Conservation (phyloP, 2,329 filamentous ascomycete species). For the Trichoderma koningiopsis region DNA sequence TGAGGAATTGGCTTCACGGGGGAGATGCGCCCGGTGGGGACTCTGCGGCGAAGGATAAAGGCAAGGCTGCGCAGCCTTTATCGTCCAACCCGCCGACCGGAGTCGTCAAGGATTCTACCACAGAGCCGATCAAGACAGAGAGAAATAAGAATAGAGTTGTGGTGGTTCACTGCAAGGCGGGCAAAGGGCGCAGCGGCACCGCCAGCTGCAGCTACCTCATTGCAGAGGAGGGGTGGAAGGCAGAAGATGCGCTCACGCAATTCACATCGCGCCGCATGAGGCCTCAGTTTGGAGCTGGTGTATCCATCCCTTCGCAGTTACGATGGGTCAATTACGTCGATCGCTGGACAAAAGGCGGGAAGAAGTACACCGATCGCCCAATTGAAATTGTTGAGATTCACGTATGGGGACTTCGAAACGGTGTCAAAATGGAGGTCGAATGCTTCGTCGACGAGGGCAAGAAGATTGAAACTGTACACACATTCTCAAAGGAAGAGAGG, state of each 20-base stretch:
- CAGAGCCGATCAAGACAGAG: constrained; percentile 33
- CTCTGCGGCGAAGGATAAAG: not conserved
- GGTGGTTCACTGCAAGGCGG: constrained; percentile 96
- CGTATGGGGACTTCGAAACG: constrained; percentile 83
- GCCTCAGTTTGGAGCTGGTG: constrained; percentile 81
- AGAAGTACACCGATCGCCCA: constrained; percentile 78
- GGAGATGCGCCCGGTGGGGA: constrained; percentile 39
- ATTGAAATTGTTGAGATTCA: constrained; percentile 88
- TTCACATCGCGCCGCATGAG: constrained; percentile 86
- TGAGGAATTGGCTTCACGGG: constrained; percentile 81
- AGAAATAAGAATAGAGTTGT: constrained; percentile 62
- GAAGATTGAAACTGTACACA: constrained; percentile 80
- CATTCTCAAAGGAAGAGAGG: constrained; percentile 73
- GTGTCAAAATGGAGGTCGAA: constrained; percentile 84
- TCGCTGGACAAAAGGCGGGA: constrained; percentile 73
- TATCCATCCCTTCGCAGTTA: constrained; percentile 90
- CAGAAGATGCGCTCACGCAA: constrained; percentile 54
- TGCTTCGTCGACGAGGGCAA: constrained; percentile 89
- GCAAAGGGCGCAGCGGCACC: constrained; percentile 90
- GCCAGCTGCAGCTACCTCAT: constrained; percentile 88
- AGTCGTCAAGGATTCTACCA: not conserved
- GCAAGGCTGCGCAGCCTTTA: constrained; percentile 3
- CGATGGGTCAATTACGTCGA: constrained; percentile 89
- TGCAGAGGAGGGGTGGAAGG: constrained; percentile 70
- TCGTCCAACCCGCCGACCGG: not conserved